Conservation (phyloP, 225 moss, liverwort and hornwort genomes). For the Polytrichum commune region DNA sequence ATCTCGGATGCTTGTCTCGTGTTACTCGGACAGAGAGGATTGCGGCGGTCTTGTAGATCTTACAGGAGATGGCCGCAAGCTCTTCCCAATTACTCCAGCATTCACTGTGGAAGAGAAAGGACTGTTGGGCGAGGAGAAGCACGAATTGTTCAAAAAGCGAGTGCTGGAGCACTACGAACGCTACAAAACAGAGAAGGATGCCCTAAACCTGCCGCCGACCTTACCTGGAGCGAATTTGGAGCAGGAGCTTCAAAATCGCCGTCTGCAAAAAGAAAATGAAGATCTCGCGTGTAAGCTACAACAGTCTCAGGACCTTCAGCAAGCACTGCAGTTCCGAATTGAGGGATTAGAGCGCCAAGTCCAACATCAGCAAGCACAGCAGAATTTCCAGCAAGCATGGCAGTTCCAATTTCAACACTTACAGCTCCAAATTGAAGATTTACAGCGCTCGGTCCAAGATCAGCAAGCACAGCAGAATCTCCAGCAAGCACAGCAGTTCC, state of each 20-base stretch:
- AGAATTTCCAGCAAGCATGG: too few species aligned
- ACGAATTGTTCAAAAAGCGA: neutral
- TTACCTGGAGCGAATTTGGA: neutral
- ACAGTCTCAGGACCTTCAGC: too few species aligned
- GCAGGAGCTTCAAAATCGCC: too few species aligned
- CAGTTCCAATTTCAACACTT: too few species aligned
- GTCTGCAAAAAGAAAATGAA: too few species aligned
- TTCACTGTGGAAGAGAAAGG: conserved; percentile 4
- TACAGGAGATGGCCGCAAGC: neutral
- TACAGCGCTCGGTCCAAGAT: too few species aligned
- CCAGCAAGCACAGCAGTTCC: neutral
- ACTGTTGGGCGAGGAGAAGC: conserved; percentile 4
- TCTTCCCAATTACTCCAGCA: neutral
- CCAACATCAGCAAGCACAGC: too few species aligned
- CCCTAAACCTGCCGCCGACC: neutral
- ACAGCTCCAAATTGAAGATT: too few species aligned
- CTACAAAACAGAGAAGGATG: neutral
- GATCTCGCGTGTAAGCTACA: neutral
- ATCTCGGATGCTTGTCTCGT: neutral
- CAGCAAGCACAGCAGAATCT: too few species aligned
- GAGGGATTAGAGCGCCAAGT: neutral
- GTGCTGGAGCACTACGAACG: neutral
- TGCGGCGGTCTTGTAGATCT: neutral
- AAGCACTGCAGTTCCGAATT: too few species aligned
- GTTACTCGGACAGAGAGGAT: neutral